Base-by-base conservation (phyloP, 2,329 filamentous ascomycete genomes). In the Coccinonectria pachysandricola region DNA sequence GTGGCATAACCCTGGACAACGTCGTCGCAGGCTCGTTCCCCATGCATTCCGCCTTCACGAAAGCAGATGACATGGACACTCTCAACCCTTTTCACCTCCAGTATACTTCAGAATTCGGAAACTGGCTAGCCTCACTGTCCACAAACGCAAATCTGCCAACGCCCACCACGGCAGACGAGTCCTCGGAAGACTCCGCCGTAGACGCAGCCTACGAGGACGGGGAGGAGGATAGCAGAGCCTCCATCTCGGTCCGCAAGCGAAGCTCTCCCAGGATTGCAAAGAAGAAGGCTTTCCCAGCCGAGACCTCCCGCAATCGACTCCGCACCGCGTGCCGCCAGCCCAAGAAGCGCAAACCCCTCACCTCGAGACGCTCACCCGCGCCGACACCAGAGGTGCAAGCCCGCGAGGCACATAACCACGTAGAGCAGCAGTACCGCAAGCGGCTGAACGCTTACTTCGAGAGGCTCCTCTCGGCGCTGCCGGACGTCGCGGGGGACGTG, bases 401-500 rank as follows among this genome's bases (percentile, higher is more conserved):
- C 2, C 39, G 49, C 9, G 48, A 44, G 27, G 46, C 46, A 22
- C 60, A 64, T 38, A 64, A 64, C 42, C 55, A 62, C 26, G 60
- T 64, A 7, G 60, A 64, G 46, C 61, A 63, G 40, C 59, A 64
- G 39, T 64, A 64, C 45, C 57, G 60, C 18, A 61, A 62, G 45
- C 49, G 60, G 13, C 55, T 64, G 17, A 64, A 64, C 32, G 46
- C 49, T 3, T 57, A 64, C 41, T 64, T 63, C 30, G 58, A 62
- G 40, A 48, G 49, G 21, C 54, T 64, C 8, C 48, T 64, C 2
- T 48, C 52, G 19, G 54, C 57, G 1, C 48, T 64, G 1, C 59
- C 59, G 2, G 31, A 53, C 28, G 19, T 38, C 15, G 43, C 41
- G 21, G 23, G 35, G 18, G 40, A 46, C 6, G 51, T 45, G 12